Percentiles rank a stretch among this genome's conserved stretches.
phyloP scores from a whole-genome alignment of 306 rosid species.

The Potentilla sterilis region DNA sequence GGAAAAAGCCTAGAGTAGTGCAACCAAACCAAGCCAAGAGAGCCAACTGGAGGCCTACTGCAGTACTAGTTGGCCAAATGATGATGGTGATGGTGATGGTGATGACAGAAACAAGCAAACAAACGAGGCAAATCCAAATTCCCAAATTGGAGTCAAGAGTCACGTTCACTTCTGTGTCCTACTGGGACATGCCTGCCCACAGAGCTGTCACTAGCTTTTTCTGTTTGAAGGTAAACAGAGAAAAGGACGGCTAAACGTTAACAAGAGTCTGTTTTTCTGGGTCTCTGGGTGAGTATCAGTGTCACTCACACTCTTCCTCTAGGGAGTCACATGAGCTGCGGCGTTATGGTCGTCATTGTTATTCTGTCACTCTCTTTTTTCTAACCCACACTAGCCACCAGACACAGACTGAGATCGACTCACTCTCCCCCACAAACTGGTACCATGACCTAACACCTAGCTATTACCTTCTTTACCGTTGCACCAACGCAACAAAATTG shows the following conservation, averaged over 20 bases:
- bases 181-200: neutral
- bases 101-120: neutral
- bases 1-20: neutral
- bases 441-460: neutral
- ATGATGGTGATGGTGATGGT: neutral
- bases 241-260: neutral
- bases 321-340: neutral
- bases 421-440: neutral
- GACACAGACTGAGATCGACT: neutral
- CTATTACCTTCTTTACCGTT: neutral
- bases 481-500: neutral
- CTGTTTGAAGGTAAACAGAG: neutral
- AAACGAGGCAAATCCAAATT: neutral
- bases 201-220: neutral
- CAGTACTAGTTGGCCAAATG: neutral
- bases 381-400: neutral
- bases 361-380: neutral
- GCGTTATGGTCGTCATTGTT: neutral
- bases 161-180: neutral
- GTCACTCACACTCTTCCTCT: neutral
- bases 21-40: neutral
- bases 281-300: neutral
- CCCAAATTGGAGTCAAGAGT: slow-evolving; percentile 2
- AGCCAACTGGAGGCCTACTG: neutral
- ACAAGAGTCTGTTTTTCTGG: neutral